Base-by-base conservation (phyloP, 176 grass and related monocot genomes). In the Poa pratensis region DNA sequence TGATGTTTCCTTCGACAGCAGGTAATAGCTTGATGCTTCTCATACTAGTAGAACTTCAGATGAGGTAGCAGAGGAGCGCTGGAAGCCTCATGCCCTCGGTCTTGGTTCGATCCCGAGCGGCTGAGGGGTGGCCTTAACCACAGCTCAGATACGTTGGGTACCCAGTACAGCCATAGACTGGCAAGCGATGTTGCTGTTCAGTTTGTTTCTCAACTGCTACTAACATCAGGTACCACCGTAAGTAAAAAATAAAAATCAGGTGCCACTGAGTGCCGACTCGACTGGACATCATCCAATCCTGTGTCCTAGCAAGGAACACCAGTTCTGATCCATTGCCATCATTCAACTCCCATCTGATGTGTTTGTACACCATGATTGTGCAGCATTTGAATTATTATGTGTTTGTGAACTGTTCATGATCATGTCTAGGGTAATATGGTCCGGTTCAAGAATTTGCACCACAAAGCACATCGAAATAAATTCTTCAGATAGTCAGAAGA, bases 211-310 rank as follows among this genome's bases (percentile, higher is more conserved):
- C 20, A 69, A 42, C 17, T 42, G 54, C 24, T 39, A 32, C 51
- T 61, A 83, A 40, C 19, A 34, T 14, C 54, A 63, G 37, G 27
- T 18, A 34, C 19, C 65, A n/a, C n/a, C n/a, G n/a, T n/a, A n/a
- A n/a, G n/a, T n/a, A n/a, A n/a, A n/a, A n/a, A n/a, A n/a, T n/a
- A n/a, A n/a, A n/a, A n/a, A 34, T 14, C 54, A 63, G 37, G 27
- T 18, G 23, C 19, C 65, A 63, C 5, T 24, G 10, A 45, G 68
- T 45, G 68, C 18, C 45, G 67, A 67, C 10, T 77, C 49, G 48
- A 84, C 58, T 14, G 32, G 54, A 32, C 22, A 45, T 55, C 75
- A 71, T 64, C 74, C 70, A 15, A 15, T 22, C 68, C 20, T 71
- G 68, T 71, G 68, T 22, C 68, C 11, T 23, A 0, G 68, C 20